phyloP scores from a whole-genome alignment of 768 basidiomycete species.

The Filobasidium floriforme region DNA sequence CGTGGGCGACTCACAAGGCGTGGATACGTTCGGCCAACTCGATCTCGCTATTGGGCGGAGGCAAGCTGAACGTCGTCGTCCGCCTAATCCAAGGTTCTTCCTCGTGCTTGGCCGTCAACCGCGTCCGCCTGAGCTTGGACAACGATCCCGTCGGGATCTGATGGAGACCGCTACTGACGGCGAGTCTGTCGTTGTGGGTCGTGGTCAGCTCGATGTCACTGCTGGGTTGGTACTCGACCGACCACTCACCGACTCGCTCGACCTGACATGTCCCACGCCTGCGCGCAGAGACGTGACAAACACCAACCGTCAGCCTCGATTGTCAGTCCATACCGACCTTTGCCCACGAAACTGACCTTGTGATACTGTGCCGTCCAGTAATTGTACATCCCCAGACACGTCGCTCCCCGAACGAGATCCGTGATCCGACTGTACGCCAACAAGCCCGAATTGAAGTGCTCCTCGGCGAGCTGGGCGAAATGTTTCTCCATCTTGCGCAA shows the following conservation, averaged over 20 bases:
- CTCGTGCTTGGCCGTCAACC: neutral
- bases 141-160: constrained; percentile 14
- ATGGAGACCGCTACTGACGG: constrained; percentile 23
- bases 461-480: constrained; percentile 22
- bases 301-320: constrained; percentile 4
- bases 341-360: constrained; percentile 1
- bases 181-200: neutral
- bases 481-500: constrained; percentile 17
- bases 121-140: neutral
- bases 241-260: neutral
- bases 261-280: constrained; percentile 16
- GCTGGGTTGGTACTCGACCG: neutral
- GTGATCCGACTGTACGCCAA: neutral
- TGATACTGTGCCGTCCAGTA: constrained; percentile 11
- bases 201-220: neutral
- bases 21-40: constrained; percentile 25
- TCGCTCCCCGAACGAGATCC: neutral
- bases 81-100: constrained; percentile 15
- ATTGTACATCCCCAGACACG: neutral
- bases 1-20: constrained; percentile 23
- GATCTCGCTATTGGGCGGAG: constrained; percentile 19
- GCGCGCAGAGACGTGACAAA: neutral
- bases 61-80: constrained; percentile 13
- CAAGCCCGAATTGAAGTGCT: constrained; percentile 15
- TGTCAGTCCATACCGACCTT: neutral